phyloP scores from a whole-genome alignment of 2,329 filamentous ascomycete species.

The Basipetospora chlamydospora region DNA sequence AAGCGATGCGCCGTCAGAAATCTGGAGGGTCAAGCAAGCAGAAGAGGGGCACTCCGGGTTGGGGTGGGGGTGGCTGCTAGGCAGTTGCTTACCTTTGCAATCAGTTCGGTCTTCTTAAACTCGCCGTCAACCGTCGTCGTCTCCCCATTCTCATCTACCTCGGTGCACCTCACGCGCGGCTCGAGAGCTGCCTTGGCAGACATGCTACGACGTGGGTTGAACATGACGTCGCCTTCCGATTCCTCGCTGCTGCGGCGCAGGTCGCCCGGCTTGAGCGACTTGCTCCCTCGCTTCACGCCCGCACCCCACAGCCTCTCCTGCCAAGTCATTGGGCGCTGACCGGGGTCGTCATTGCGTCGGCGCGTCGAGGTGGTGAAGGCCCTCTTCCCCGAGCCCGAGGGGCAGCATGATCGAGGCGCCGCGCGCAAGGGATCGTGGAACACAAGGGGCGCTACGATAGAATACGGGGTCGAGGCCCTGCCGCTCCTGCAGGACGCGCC shows the following conservation, averaged over 20 bases:
- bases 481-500: too few species aligned
- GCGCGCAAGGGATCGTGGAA: too few species aligned
- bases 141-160: slow-evolving; percentile 83
- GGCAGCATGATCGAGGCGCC: neutral
- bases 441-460: neutral
- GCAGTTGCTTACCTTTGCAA: slow-evolving; percentile 72
- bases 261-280: slow-evolving; percentile 39
- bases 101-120: slow-evolving; percentile 94
- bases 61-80: too few species aligned
- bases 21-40: slow-evolving; percentile 3
- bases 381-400: neutral
- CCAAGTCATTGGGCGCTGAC: slow-evolving; percentile 23
- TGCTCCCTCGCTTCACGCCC: slow-evolving; percentile 20
- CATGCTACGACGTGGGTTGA: slow-evolving; percentile 51
- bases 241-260: slow-evolving; percentile 43
- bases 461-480: too few species aligned
- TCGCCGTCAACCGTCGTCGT: slow-evolving; percentile 88
- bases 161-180: slow-evolving; percentile 78
- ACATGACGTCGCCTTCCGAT: slow-evolving; percentile 19
- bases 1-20: too few species aligned
- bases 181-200: slow-evolving; percentile 69
- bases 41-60: too few species aligned
- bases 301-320: slow-evolving; percentile 34
- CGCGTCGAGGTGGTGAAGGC: slow-evolving; percentile 1
- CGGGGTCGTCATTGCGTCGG: slow-evolving; percentile 9